Conservation (phyloP, 2,329 filamentous ascomycete species). For the Fusarium clavum region DNA sequence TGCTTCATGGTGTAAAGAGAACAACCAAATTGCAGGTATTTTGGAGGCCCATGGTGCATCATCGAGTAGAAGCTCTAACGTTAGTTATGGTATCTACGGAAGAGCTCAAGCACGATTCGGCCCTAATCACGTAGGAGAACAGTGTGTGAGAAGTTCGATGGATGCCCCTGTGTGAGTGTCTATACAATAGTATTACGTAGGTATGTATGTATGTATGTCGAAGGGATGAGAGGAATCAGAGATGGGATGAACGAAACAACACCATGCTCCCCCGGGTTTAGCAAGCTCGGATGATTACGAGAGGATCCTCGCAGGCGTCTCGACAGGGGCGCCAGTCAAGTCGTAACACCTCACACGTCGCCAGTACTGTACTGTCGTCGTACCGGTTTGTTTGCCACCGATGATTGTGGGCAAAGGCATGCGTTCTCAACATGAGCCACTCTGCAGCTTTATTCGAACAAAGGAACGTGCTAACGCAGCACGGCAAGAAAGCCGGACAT, state of each 20-base stretch:
- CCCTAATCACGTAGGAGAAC: constrained; percentile 19
- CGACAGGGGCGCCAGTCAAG: constrained; percentile 31
- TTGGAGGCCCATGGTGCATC: neutral
- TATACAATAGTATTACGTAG: neutral
- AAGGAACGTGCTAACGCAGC: constrained; percentile 31
- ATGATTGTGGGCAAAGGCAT: neutral
- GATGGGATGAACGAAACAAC: constrained; percentile 34
- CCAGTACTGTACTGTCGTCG: constrained; percentile 5
- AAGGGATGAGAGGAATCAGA: constrained; percentile 20
- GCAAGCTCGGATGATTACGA: constrained; percentile 37
- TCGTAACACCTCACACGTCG: constrained; percentile 18
- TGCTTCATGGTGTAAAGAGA: constrained; percentile 5
- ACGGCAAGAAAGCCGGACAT: constrained; percentile 12
- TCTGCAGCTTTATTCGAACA: constrained; percentile 9
- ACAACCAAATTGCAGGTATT: neutral
- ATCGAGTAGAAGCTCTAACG: constrained; percentile 5
- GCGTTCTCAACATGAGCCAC: constrained; percentile 20
- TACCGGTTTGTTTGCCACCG: constrained; percentile 27
- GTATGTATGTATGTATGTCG: constrained; percentile 13
- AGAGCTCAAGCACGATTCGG: constrained; percentile 16
- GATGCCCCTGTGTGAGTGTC: neutral
- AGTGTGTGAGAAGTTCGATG: constrained; percentile 18
- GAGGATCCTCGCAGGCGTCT: constrained; percentile 34
- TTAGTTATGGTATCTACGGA: constrained; percentile 19
- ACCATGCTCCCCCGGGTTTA: constrained; percentile 34